phyloP scores from a whole-genome alignment of 345 rosid species.

The Alliaria petiolata region DNA sequence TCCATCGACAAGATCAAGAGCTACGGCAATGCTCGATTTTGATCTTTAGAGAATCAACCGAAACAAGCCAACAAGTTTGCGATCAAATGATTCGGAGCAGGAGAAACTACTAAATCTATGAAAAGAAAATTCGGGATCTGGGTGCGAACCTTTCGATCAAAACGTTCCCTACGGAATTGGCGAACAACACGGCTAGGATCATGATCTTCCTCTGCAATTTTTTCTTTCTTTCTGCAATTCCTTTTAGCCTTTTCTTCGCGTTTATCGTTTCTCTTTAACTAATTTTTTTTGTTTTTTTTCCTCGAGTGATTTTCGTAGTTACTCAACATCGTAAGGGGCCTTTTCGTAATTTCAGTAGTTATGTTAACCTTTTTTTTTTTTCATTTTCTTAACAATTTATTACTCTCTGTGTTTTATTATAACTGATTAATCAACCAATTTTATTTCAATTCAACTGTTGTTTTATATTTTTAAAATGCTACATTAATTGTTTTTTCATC shows the following conservation, averaged over 20 bases:
- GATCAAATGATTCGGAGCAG: neutral
- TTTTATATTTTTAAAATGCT: too few relatives aligned
- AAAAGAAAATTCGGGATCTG: neutral
- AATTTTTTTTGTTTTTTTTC: neutral
- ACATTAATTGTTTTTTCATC: too few relatives aligned
- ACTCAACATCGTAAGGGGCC: neutral
- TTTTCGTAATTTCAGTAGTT: neutral
- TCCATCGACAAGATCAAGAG: neutral
- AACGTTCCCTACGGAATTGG: conserved; percentile 67
- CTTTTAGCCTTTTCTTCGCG: neutral
- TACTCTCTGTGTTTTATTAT: too few relatives aligned
- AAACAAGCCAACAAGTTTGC: neutral
- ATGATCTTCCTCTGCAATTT: conserved; percentile 17
- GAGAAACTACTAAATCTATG: neutral
- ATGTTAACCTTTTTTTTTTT: too few relatives aligned
- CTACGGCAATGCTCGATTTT: neutral
- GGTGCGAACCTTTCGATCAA: conserved; percentile 56
- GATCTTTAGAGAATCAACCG: neutral
- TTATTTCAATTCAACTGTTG: too few relatives aligned
- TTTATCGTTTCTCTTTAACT: neutral
- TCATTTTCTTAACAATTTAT: too few relatives aligned
- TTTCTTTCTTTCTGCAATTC: neutral
- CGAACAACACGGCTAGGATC: conserved; percentile 68
- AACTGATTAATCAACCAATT: too few relatives aligned
- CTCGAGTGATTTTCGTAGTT: too few relatives aligned